Base-by-base conservation (phyloP, 768 basidiomycete genomes). In the Mycena crocata region DNA sequence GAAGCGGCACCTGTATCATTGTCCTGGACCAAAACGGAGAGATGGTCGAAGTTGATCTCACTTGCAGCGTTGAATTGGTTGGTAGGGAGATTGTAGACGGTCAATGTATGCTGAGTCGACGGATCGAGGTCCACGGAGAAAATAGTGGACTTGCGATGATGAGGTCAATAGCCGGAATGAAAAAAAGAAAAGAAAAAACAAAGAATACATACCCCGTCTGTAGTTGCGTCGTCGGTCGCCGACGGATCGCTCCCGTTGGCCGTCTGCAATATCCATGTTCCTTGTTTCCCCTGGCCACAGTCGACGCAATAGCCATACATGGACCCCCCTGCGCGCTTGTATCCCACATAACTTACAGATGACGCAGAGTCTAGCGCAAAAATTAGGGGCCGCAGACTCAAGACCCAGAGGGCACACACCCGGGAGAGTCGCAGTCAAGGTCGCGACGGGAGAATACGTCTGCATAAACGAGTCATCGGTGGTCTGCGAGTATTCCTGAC, bases 251-350 rank as follows among this genome's bases (percentile, higher is more conserved):
- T 69, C 31, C 72, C 77, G 49, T 78, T 73, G 14, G 71, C 67
- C 24, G 31, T 72, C 40, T 52, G 58, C 19, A 65, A 45, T 15
- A 40, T 30, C 37, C 44, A 58, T 1, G 51, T 56, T 7, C 23
- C 54, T 4, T 56, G 54, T 23, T 35, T 55, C 6, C 52, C 35
- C 35, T 8, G 15, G 35, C 6, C 57, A 65, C 78, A 79, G 63
- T 79, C 78, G 10, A 79, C 23, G 46, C 75, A 76, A 9, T 75
- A 76, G 34, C 75, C 74, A 60, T 76, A 80, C 48, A 72, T 32
- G 0, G 76, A 75, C 1, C 75, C 73, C 1, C 68, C 72, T 5
- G 73, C 34, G 17, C 68, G 64, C 46, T 64, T 72, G 63, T 74
- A 74, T 10, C 76, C 78, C 24, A 78, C 64, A 56, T 77, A 79